Conservation (phyloP, 2,329 filamentous ascomycete genomes). For the Hypomyces rosellus region DNA sequence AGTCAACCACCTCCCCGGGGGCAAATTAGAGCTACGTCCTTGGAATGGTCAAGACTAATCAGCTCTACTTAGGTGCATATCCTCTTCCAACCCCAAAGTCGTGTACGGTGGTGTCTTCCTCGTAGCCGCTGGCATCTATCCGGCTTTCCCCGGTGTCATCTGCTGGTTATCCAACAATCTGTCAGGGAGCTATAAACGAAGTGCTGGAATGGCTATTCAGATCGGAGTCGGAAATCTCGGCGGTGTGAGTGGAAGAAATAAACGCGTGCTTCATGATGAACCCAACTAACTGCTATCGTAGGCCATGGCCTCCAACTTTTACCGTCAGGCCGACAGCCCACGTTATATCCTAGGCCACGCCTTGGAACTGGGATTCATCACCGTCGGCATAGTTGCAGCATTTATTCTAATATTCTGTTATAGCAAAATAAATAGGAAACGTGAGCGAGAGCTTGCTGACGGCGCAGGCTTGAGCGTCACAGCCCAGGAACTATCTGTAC, state of each 20-base stretch:
- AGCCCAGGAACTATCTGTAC: constrained; percentile 46
- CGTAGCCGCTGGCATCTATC: constrained; percentile 72
- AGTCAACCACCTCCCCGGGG: not conserved
- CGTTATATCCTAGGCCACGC: constrained; percentile 45
- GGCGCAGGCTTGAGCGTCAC: constrained; percentile 34
- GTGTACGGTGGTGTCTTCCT: constrained; percentile 73
- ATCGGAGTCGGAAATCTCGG: constrained; percentile 56
- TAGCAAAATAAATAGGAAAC: constrained; percentile 50
- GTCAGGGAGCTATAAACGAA: constrained; percentile 58
- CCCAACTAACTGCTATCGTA: constrained; percentile 10
- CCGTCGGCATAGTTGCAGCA: constrained; percentile 38
- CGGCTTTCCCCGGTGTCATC: constrained; percentile 71
- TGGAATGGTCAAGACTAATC: not conserved
- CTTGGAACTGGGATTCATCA: constrained; percentile 45
- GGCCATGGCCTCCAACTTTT: constrained; percentile 69
- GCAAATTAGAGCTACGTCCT: too few relatives aligned
- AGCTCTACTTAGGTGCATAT: constrained; percentile 43
- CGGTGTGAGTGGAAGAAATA: constrained; percentile 30
- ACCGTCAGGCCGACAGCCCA: constrained; percentile 45
- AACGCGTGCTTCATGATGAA: not conserved
- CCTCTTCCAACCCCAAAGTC: constrained; percentile 49
- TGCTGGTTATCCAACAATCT: constrained; percentile 76
- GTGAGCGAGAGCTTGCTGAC: constrained; percentile 39
- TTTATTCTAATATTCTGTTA: constrained; percentile 45
- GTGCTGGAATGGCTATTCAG: constrained; percentile 58